phyloP scores from a whole-genome alignment of 768 basidiomycete genomes.

The Phanerochaete carnosa region DNA sequence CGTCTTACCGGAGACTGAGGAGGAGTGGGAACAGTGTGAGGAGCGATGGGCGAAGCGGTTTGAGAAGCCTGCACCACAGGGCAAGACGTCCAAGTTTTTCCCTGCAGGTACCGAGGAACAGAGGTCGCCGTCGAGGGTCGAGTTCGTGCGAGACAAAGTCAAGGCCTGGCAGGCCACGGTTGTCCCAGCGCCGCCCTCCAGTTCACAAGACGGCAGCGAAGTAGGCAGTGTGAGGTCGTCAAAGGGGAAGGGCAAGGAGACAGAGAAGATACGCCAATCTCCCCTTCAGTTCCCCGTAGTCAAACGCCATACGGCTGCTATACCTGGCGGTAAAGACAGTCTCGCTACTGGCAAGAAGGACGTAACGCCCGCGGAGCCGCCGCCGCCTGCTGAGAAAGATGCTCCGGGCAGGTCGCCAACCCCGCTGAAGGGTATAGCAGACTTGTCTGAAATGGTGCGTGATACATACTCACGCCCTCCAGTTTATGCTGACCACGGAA shows the following conservation, averaged over 20 bases:
- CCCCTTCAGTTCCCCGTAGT: conserved; percentile 43
- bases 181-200: conserved; percentile 5
- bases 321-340: conserved; percentile 7
- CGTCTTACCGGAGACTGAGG: conserved; percentile 45
- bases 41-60: conserved; percentile 25
- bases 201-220: conserved; percentile 13
- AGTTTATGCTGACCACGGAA: conserved; percentile 2
- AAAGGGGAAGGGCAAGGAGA: conserved; percentile 5
- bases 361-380: not conserved
- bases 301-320: conserved; percentile 27
- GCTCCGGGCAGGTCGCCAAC: not conserved
- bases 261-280: conserved; percentile 14
- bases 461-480: not conserved
- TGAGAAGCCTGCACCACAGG: not conserved
- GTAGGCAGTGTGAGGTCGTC: conserved; percentile 1
- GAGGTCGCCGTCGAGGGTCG: conserved; percentile 15
- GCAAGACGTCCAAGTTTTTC: conserved; percentile 19
- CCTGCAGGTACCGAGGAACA: not conserved
- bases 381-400: not conserved
- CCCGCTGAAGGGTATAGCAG: conserved; percentile 22
- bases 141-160: conserved; percentile 33
- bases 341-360: not conserved
- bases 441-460: conserved; percentile 37
- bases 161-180: conserved; percentile 32
- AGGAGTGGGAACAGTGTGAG: conserved; percentile 48